A percentile compares a stretch with the other conserved stretches of the same genome.
Evolutionary conservation across 805 yeast species (phyloP).

Genomic region (Ogataea ramenticola): DNA sequence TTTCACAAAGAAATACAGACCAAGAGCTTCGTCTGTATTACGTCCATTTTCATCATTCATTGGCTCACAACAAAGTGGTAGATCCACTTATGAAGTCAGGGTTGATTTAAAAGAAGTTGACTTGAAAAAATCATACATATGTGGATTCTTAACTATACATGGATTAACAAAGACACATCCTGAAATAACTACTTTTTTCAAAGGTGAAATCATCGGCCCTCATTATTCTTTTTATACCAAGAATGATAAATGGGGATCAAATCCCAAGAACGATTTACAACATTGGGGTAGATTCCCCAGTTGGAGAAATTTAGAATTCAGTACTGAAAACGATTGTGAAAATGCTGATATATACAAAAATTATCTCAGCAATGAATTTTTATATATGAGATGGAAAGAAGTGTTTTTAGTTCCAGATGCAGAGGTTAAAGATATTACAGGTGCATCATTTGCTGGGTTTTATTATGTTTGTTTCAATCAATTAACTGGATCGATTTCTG

Average conservation of each 20-base stretch:
- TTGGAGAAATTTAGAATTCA: slow-evolving; percentile 26
- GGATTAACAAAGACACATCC: slow-evolving; percentile 60
- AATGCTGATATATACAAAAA: slow-evolving; percentile 19
- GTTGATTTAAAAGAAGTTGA: slow-evolving; percentile 71
- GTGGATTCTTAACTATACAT: slow-evolving; percentile 60
- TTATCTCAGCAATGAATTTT: slow-evolving; percentile 32
- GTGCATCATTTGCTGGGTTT: slow-evolving; percentile 88
- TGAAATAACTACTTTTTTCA: slow-evolving; percentile 62
- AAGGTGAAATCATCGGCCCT: slow-evolving; percentile 62
- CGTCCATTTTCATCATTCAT: slow-evolving; percentile 55
- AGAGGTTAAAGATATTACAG: slow-evolving; percentile 47
- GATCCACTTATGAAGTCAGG: slow-evolving; percentile 55
- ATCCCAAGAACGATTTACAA: slow-evolving; percentile 43
- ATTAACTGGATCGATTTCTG: slow-evolving; percentile 64
- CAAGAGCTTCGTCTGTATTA: slow-evolving; percentile 34
- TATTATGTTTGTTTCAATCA: slow-evolving; percentile 84
- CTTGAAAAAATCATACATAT: slow-evolving; percentile 37
- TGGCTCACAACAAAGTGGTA: slow-evolving; percentile 68
- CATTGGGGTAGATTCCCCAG: slow-evolving; percentile 54
- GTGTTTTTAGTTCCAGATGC: slow-evolving; percentile 80
- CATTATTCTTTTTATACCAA: slow-evolving; percentile 52
- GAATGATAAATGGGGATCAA: slow-evolving; percentile 47
- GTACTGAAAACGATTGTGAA: slow-evolving; percentile 22
- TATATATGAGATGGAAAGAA: slow-evolving; percentile 96
- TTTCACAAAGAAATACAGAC: slow-evolving; percentile 9